Evolutionary conservation across 768 basidiomycete species (phyloP).

Genomic region (Termitomyces sp.): DNA sequence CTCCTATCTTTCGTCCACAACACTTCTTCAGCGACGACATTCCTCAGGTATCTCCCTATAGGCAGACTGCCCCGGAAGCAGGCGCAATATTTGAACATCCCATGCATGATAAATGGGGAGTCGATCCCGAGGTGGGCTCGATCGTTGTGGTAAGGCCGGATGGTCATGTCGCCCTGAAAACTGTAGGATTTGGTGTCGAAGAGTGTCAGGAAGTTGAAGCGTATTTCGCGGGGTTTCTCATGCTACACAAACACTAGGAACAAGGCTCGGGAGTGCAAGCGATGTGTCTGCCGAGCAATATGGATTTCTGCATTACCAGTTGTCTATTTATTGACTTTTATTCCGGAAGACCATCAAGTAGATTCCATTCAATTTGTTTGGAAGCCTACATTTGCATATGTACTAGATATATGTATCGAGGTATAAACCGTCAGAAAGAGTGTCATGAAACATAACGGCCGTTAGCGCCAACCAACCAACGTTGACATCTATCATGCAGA

Average conservation of each 20-base stretch:
- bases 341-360: neutral
- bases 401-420: neutral
- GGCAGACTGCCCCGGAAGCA: constrained; percentile 11
- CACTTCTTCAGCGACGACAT: constrained; percentile 13
- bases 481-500: neutral
- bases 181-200: constrained; percentile 6
- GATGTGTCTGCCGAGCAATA: neutral
- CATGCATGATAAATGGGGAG: constrained; percentile 14
- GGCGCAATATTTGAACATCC: constrained; percentile 13
- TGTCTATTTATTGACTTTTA: too few species aligned
- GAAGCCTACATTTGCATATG: neutral
- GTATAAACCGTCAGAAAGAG: neutral
- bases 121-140: constrained; percentile 7
- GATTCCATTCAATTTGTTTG: neutral
- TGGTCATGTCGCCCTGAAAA: constrained; percentile 11
- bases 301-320: neutral
- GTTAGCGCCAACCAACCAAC: too few species aligned
- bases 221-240: constrained; percentile 10
- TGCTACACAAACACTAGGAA: neutral
- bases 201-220: constrained; percentile 10
- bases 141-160: constrained; percentile 12
- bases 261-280: neutral
- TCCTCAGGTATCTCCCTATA: constrained; percentile 11
- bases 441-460: too few species aligned
- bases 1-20: constrained; percentile 12